Conservation (phyloP, 257 asterid genomes). For the Thymus quinquecostatus region DNA sequence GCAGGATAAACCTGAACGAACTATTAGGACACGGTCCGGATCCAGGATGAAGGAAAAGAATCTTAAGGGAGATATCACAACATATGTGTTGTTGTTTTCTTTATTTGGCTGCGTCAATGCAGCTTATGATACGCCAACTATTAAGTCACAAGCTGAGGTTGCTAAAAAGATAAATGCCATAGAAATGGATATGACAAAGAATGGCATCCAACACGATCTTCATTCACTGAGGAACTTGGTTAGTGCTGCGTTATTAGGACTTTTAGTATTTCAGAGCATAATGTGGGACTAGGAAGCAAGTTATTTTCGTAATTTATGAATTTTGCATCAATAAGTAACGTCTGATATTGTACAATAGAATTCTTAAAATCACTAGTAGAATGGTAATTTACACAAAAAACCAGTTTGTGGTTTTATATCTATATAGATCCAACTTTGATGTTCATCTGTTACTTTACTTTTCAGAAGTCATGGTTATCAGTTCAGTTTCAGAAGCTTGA, state of each 20-base stretch:
- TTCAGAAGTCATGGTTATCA: not conserved
- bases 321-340: too few relatives aligned
- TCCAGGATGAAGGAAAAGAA: constrained; percentile 56
- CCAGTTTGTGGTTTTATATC: not conserved
- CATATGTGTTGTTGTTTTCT: constrained; percentile 74
- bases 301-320: not conserved
- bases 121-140: constrained; percentile 68
- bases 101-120: constrained; percentile 81
- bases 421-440: not conserved
- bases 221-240: constrained; percentile 73
- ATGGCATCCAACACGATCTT: constrained; percentile 76
- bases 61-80: constrained; percentile 65
- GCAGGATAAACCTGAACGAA: constrained; percentile 89
- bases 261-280: constrained; percentile 15
- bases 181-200: constrained; percentile 80
- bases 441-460: not conserved
- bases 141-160: constrained; percentile 67
- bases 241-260: constrained; percentile 33
- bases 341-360: constrained; percentile 46
- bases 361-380: constrained; percentile 64
- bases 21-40: constrained; percentile 52
- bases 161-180: constrained; percentile 71
- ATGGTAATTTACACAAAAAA: constrained; percentile 48
- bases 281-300: not conserved
- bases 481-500: not conserved